These are phyloP conservation scores for Ganoderma lingzhi DNA, from an alignment of 1,284 basidiomycete genomes.

Conservation along the genomic window DNA sequence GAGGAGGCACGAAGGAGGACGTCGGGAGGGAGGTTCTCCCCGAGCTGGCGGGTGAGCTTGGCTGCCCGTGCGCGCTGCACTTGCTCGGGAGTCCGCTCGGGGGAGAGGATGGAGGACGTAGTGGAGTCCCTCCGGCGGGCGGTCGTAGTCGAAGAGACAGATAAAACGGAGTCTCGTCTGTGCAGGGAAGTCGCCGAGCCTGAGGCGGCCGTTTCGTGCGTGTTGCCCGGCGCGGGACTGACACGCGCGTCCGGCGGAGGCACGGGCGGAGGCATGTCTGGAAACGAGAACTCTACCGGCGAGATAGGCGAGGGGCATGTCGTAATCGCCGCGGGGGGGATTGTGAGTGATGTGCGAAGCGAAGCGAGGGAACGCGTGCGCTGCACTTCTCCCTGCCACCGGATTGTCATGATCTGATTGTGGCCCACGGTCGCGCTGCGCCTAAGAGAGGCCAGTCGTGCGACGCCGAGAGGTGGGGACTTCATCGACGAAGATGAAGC, in stretches of 20 bases:
- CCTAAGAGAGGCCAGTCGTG: constrained; percentile 28
- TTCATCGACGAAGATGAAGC: constrained; percentile 10
- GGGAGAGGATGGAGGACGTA: constrained; percentile 31
- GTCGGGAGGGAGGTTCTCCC: constrained; percentile 49
- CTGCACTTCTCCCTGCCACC: constrained; percentile 28
- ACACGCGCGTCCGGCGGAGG: constrained; percentile 20
- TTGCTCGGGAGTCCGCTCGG: constrained; percentile 36
- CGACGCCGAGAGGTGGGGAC: constrained; percentile 14
- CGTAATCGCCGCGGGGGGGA: constrained; percentile 24
- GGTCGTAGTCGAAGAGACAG: constrained; percentile 8
- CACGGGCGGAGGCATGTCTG: constrained; percentile 24
- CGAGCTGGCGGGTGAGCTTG: constrained; percentile 50
- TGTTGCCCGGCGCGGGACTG: constrained; percentile 10
- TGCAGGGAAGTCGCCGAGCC: constrained; percentile 25
- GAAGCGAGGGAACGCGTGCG: constrained; percentile 38
- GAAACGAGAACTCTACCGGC: constrained; percentile 31
- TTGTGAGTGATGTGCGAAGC: constrained; percentile 34
- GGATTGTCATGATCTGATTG: constrained; percentile 12
- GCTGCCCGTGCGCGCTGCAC: constrained; percentile 45
- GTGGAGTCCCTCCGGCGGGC: constrained; percentile 27
- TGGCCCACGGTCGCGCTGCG: constrained; percentile 38
- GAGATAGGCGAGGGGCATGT: constrained; percentile 29
- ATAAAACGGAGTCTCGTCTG: constrained; percentile 23
- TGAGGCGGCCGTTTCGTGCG: constrained; percentile 8
- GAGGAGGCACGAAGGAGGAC: constrained; percentile 42